phyloP scores from a whole-genome alignment of 768 basidiomycete genomes.

The Tylopilus sp. region DNA sequence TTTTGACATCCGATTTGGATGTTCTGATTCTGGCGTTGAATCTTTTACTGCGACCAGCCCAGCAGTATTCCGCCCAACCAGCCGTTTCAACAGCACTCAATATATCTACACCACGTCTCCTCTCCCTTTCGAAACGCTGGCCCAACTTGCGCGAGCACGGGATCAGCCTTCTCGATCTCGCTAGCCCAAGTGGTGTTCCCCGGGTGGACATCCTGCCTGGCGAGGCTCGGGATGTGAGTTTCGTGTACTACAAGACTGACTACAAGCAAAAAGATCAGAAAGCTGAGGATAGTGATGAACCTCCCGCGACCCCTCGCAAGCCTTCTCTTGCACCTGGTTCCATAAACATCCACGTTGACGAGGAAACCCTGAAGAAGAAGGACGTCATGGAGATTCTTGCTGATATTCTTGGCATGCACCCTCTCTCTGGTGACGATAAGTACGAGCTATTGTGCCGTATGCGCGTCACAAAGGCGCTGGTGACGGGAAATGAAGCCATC shows the following conservation, averaged over 20 bases:
- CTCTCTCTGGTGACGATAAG: slow-evolving; percentile 76
- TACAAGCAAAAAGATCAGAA: slow-evolving; percentile 44
- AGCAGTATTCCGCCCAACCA: slow-evolving; percentile 89
- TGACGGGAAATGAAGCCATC: slow-evolving; percentile 51
- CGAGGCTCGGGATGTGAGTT: slow-evolving; percentile 76
- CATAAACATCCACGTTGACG: slow-evolving; percentile 58
- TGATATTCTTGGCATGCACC: slow-evolving; percentile 62
- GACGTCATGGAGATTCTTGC: slow-evolving; percentile 74
- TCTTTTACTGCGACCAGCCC: slow-evolving; percentile 86
- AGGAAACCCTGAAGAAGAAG: slow-evolving; percentile 56
- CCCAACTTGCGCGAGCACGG: slow-evolving; percentile 78
- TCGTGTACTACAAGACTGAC: slow-evolving; percentile 75
- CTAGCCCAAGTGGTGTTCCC: slow-evolving; percentile 47
- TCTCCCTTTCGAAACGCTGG: slow-evolving; percentile 84
- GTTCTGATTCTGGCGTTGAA: slow-evolving; percentile 80
- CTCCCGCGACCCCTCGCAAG: slow-evolving; percentile 50
- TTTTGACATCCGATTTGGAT: slow-evolving; percentile 87
- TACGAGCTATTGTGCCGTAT: slow-evolving; percentile 88
- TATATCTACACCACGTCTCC: slow-evolving; percentile 76
- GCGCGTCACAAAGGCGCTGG: slow-evolving; percentile 70
- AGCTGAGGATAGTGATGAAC: slow-evolving; percentile 42
- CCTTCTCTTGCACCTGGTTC: slow-evolving; percentile 43
- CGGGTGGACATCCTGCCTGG: slow-evolving; percentile 61
- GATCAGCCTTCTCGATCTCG: slow-evolving; percentile 71
- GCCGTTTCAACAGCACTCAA: slow-evolving; percentile 80